These are phyloP conservation scores for Aspergillus persii DNA, from an alignment of 2,329 filamentous ascomycete species.

Conservation along the genomic window DNA sequence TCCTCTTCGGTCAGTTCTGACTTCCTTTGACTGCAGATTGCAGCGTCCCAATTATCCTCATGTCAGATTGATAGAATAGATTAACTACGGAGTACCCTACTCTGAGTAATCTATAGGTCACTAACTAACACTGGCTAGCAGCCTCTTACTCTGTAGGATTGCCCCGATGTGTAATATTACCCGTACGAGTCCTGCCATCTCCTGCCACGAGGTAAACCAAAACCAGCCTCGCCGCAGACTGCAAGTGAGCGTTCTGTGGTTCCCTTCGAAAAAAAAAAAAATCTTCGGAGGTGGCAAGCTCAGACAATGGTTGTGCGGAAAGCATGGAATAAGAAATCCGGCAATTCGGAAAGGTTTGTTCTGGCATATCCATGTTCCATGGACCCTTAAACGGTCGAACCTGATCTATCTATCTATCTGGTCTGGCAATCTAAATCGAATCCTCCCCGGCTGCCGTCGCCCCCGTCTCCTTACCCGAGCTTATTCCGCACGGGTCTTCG, in stretches of 20 bases:
- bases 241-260: constrained; percentile 8
- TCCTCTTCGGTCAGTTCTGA: no score
- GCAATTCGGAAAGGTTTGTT: not conserved
- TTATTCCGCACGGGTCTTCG: constrained; percentile 11
- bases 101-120: no score
- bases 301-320: no score
- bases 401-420: not conserved
- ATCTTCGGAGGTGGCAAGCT: constrained; percentile 8
- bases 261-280: constrained; percentile 6
- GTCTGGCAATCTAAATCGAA: not conserved
- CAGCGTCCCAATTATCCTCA: no score
- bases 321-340: not conserved
- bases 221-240: constrained; percentile 14
- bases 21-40: no score
- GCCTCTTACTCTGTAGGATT: not conserved
- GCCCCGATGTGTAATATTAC: not conserved
- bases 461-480: not conserved
- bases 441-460: not conserved
- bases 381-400: not conserved
- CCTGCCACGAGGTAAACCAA: not conserved
- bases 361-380: not conserved
- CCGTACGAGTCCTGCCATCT: not conserved
- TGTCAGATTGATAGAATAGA: no score
- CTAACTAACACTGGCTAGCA: not conserved
- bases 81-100: no score